phyloP scores from a whole-genome alignment of 805 yeast genomes.

The Metschnikowia hibisci region DNA sequence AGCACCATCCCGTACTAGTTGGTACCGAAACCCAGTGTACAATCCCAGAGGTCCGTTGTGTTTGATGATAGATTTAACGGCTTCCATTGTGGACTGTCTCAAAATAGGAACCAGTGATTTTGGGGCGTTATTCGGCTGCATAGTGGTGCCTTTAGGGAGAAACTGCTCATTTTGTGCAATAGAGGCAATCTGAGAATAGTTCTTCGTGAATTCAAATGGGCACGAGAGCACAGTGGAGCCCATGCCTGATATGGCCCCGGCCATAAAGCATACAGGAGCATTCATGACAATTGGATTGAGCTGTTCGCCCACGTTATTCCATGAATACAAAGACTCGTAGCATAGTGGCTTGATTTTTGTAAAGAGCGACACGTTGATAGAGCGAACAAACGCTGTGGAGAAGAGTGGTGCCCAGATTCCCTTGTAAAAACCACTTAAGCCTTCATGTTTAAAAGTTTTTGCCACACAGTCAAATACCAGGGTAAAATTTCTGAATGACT shows the following conservation, averaged over 20 bases:
- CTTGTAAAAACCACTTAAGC: slow-evolving; percentile 65
- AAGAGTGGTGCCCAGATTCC: slow-evolving; percentile 74
- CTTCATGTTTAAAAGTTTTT: slow-evolving; percentile 57
- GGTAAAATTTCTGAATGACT: slow-evolving; percentile 59
- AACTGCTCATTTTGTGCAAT: slow-evolving; percentile 30
- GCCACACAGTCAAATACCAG: slow-evolving; percentile 55
- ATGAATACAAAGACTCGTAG: slow-evolving; percentile 16
- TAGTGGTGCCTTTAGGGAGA: background rate
- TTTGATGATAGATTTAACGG: slow-evolving; percentile 45
- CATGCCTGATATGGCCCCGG: slow-evolving; percentile 69
- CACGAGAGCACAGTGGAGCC: slow-evolving; percentile 63
- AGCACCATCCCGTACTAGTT: slow-evolving; percentile 61
- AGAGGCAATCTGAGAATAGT: slow-evolving; percentile 70
- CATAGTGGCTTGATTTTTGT: slow-evolving; percentile 47
- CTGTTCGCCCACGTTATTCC: slow-evolving; percentile 6
- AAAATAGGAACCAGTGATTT: slow-evolving; percentile 6
- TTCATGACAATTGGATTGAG: slow-evolving; percentile 42
- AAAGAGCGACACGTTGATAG: slow-evolving; percentile 63
- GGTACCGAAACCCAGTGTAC: slow-evolving; percentile 71
- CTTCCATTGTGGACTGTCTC: slow-evolving; percentile 39
- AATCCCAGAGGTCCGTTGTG: slow-evolving; percentile 61
- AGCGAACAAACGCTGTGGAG: slow-evolving; percentile 60
- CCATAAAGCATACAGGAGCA: slow-evolving; percentile 41
- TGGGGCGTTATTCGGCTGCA: background rate
- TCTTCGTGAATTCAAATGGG: slow-evolving; percentile 82